A percentile compares a stretch with the other conserved stretches of the same genome.
Conservation (phyloP, 495 filamentous ascomycete species). For the Penicillium riverlandense region DNA sequence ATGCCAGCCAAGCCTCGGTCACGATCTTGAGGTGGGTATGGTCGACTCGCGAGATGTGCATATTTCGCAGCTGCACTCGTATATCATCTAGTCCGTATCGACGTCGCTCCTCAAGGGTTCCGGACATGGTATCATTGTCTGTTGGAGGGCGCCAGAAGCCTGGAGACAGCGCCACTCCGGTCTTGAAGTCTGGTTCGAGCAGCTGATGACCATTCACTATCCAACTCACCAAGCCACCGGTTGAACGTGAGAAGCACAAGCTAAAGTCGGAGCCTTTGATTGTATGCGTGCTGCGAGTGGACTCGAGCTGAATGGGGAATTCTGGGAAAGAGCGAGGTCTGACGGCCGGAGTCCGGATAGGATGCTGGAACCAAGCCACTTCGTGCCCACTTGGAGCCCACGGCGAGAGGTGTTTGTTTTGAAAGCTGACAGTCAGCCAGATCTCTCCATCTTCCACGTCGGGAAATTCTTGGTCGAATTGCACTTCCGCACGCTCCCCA, state of each 20-base stretch:
- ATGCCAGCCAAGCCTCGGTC: slow-evolving; percentile 43
- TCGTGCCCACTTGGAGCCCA: slow-evolving; percentile 28
- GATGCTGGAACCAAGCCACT: slow-evolving; percentile 24
- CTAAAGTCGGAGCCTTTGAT: too few relatives aligned
- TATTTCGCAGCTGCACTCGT: too few relatives aligned
- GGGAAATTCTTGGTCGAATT: slow-evolving; percentile 2
- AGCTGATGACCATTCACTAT: not conserved
- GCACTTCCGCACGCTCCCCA: slow-evolving; percentile 3
- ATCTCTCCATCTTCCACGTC: too few relatives aligned
- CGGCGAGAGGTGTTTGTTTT: slow-evolving; percentile 10
- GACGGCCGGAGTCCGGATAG: slow-evolving; percentile 9
- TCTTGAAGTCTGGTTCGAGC: slow-evolving; percentile 4
- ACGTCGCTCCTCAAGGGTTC: slow-evolving; percentile 29
- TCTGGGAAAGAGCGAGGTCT: not conserved
- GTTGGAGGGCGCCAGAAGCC: slow-evolving; percentile 48
- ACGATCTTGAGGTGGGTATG: too few relatives aligned
- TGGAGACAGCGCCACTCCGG: slow-evolving; percentile 13
- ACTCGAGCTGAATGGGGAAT: not conserved
- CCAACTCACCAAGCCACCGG: slow-evolving; percentile 12
- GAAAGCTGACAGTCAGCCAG: slow-evolving; percentile 27
- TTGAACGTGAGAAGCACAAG: slow-evolving; percentile 7
- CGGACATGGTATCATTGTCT: slow-evolving; percentile 52
- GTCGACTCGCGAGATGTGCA: too few relatives aligned
- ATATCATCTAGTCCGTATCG: slow-evolving; percentile 9
- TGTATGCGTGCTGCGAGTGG: not conserved